Base-by-base conservation (phyloP, 306 rosid species). In the Lathyrus tuberosus region DNA sequence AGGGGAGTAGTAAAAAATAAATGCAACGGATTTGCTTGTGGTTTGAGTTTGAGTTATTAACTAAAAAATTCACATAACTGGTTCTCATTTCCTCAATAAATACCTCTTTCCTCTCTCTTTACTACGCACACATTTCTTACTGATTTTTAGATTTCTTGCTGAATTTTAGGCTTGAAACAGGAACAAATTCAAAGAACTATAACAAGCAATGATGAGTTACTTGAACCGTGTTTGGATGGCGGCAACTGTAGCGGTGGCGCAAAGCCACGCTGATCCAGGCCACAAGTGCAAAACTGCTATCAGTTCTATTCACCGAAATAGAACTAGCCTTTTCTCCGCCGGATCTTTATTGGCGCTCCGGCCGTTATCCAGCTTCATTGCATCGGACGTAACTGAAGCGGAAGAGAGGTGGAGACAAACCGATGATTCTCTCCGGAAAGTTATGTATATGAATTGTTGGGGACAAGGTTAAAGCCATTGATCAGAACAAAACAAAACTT, bases 401-500 rank as follows among this genome's bases (percentile, higher is more conserved):
- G 82, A 73, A 0, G 81, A 83, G 3, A 74, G 66, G n/a, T 70
- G 62, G 35, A 67, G 22, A 31, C 87, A 87, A 31, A 56, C 89
- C 6, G 96, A 93, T 22, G 98, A 94, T 61, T 90, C 96, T 71
- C 84, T 94, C 35, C 77, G 83, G 72, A 71, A 82, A 68, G 97
- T 94, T 24, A 93, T 93, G 98, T 94, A 86, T 88, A 57, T 90
- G 83, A 94, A 81, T 70, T 94, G 98, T 71, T 92, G 96, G 98
- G 96, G 98, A 6, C 93, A 83, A 70, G 93, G 92, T 62, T 92
- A 73, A 84, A 3, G 48, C 16, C 13, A 31, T 31, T 31, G 37
- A 31, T 31, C 37, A 31, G 37, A 5, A 31, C 37, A 31, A 31
- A 31, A 31, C 37, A 31, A 31, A 31, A 31, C 37, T 5, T 31